Evolutionary conservation across 305 asterid genomes (phyloP), one percentile per base, ranked within the genome.

Genomic region (Salvia sclarea): DNA sequence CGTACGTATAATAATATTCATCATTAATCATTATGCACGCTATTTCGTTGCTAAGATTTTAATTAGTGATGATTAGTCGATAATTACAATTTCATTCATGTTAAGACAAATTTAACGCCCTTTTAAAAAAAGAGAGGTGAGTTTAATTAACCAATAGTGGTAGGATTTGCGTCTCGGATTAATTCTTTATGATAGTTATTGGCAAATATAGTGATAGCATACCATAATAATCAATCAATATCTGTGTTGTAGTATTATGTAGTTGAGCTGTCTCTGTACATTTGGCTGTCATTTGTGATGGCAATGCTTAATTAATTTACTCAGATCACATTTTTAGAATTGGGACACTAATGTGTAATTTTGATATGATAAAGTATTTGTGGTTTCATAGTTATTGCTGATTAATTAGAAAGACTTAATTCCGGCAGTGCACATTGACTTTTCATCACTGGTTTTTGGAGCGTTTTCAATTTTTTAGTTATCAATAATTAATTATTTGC

Each of bases 1-100:
- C 85, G 92, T 89, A 83, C 6, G 73, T 58, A 44, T 6, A 0
- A 10, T 28, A 28, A 3, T 28, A 1, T 28, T 31, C 7, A 3
- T 30, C 35, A 30, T 30, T 30, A 30, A 24, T 44, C 4, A n/a
- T n/a, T n/a, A n/a, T n/a, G n/a, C n/a, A n/a, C n/a, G n/a, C n/a
- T n/a, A n/a, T n/a, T n/a, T n/a, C n/a, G n/a, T n/a, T n/a, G n/a
- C n/a, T n/a, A n/a, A n/a, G n/a, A n/a, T n/a, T n/a, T n/a, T n/a
- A n/a, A n/a, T n/a, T n/a, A n/a, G n/a, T 25, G 11, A 6, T 2
- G 9, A 13, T 28, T 41, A 40, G 37, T 41, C 12, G 9, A 16
- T 5, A 30, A 57, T 31, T 16, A 31, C n/a, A 41, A 11, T 5
- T n/a, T 3, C 14, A 10, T 9, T 14, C 45, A 3, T 1, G 12